Percentiles rank a stretch among this genome's conserved stretches.
phyloP scores from a whole-genome alignment of 257 asterid species.

The Jasminum sambac region DNA sequence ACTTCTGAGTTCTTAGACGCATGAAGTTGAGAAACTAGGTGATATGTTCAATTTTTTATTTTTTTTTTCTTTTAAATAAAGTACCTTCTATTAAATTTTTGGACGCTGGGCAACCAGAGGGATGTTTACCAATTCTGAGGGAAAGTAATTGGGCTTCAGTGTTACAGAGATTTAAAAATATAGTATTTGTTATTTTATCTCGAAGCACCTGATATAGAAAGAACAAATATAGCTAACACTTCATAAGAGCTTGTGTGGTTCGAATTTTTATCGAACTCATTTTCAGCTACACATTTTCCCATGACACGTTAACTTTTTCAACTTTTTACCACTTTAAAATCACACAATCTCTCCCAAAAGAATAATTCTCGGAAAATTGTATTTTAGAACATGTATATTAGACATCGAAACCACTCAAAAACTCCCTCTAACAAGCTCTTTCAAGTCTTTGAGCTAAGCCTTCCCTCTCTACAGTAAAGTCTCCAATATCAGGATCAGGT shows the following conservation, averaged over 20 bases:
- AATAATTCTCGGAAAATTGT: not conserved
- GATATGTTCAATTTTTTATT: no score
- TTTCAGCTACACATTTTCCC: no score
- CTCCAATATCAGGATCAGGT: no score
- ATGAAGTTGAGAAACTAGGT: not conserved
- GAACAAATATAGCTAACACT: not conserved
- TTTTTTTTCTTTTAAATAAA: no score
- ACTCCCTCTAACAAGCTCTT: no score
- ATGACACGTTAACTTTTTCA: no score
- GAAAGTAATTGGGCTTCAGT: not conserved
- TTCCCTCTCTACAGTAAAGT: no score
- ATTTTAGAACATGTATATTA: not conserved
- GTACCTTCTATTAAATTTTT: not conserved
- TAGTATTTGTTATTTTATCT: not conserved
- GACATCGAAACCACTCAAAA: no score
- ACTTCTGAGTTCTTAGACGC: not conserved
- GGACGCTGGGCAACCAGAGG: not conserved
- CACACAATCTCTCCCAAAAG: no score
- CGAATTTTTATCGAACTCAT: no score
- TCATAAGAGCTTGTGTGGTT: not conserved
- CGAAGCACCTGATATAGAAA: not conserved
- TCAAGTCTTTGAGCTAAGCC: no score
- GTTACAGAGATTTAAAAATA: not conserved
- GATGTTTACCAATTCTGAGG: not conserved
- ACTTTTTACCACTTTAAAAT: no score